Percentiles rank a stretch among this genome's conserved stretches.
Evolutionary conservation across 169 alveolate genomes (phyloP).

Genomic region (Cryptosporidium ubiquitum): DNA sequence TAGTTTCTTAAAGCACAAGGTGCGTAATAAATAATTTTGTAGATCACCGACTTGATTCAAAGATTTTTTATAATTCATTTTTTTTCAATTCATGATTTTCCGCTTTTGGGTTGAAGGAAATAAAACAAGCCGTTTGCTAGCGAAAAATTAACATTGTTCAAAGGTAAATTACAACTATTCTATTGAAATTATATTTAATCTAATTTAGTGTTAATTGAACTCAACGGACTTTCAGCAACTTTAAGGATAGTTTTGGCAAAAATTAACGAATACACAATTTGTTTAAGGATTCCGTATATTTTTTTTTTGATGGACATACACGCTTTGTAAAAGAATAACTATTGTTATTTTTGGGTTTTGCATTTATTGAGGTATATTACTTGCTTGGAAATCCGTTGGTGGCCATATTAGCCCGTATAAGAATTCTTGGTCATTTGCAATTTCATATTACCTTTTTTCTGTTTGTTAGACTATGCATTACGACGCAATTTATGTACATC

Average conservation of each 20-base stretch:
- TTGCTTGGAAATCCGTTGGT: conserved; percentile 82
- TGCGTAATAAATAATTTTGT: conserved; percentile 86
- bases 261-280: conserved; percentile 75
- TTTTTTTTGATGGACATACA: conserved; percentile 88
- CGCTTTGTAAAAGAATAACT: conserved; percentile 90
- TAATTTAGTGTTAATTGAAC: conserved; percentile 29
- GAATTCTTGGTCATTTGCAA: conserved; percentile 80
- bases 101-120: conserved; percentile 90
- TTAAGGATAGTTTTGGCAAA: conserved; percentile 75
- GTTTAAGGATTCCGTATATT: conserved; percentile 76
- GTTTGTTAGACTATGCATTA: conserved; percentile 91
- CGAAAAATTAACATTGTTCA: conserved; percentile 82
- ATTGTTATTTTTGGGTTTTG: conserved; percentile 89
- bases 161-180: conserved; percentile 16
- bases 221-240: conserved; percentile 78
- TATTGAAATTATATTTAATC: conserved; percentile 70
- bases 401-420: conserved; percentile 75
- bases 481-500: conserved; percentile 95
- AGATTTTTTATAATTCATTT: not conserved
- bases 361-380: conserved; percentile 91
- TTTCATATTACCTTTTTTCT: conserved; percentile 77
- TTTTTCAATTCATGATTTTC: not conserved
- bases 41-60: conserved; percentile 81
- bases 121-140: conserved; percentile 92
- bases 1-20: conserved; percentile 74